phyloP scores from a whole-genome alignment of 2,329 filamentous ascomycete species.

The Lizonia empirigonia region DNA sequence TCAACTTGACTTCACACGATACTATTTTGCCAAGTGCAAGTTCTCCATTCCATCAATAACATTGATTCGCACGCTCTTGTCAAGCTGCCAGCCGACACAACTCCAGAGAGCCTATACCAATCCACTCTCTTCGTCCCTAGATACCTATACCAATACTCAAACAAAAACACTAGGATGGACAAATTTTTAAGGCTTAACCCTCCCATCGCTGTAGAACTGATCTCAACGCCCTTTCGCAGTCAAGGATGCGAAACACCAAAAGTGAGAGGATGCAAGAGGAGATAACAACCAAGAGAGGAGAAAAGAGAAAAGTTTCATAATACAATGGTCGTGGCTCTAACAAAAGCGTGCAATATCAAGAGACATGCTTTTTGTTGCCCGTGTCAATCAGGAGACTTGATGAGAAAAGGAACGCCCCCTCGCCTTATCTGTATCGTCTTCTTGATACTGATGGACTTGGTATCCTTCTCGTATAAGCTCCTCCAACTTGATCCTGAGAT shows the following conservation, averaged over 20 bases:
- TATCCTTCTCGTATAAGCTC: slow-evolving; percentile 23
- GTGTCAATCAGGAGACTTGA: slow-evolving; percentile 27
- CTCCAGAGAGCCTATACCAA: slow-evolving; percentile 7
- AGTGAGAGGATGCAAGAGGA: slow-evolving; percentile 43
- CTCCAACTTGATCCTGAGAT: slow-evolving; percentile 4
- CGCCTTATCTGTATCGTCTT: slow-evolving; percentile 27
- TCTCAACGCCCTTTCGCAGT: slow-evolving; percentile 32
- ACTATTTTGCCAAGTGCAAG: no score
- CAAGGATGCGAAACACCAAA: slow-evolving; percentile 27
- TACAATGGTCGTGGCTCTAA: slow-evolving; percentile 38
- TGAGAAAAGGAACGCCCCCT: slow-evolving; percentile 29
- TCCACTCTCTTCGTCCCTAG: not conserved
- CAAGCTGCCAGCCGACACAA: slow-evolving; percentile 10
- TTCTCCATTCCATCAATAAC: not conserved
- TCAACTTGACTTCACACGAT: no score
- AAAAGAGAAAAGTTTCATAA: slow-evolving; percentile 40
- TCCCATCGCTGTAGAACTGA: slow-evolving; percentile 27
- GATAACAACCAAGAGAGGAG: slow-evolving; percentile 22
- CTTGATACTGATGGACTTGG: slow-evolving; percentile 31
- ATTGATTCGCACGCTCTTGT: slow-evolving; percentile 11
- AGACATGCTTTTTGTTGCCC: slow-evolving; percentile 33
- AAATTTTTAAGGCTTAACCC: slow-evolving; percentile 18
- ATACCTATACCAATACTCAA: slow-evolving; percentile 11
- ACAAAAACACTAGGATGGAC: slow-evolving; percentile 12
- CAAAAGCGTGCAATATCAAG: slow-evolving; percentile 28